Evolutionary conservation across 1,284 basidiomycete genomes (phyloP), one percentile per base, ranked within the genome.

Genomic region (Ustilago tritici): DNA sequence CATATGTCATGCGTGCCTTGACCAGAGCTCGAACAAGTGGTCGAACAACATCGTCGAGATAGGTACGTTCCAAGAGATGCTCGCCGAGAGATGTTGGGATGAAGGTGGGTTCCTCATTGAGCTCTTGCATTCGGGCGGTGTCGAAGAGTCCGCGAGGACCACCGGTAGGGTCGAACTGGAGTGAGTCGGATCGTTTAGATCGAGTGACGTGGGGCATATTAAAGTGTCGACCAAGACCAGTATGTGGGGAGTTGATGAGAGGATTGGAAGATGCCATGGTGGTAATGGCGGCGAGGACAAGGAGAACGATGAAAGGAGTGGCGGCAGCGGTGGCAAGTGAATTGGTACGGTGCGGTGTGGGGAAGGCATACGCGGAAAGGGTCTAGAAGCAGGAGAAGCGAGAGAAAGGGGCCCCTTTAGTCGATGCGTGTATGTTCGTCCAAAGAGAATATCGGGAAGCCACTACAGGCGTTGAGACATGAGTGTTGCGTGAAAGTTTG

Each of bases 21-120:
- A 78, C 71, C 36, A 78, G 43, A 2, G 76, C 71, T n/a, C 76
- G 66, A n/a, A 78, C 76, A 2, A 78, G 56, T 7, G 76, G 76
- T 0, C 71, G 66, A 17, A 78, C 76, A 40, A 78, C 76, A 60
- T 78, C 76, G 12, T 78, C 76, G 19, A 78, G 67, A 50, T 78
- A 78, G 35, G 71, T 78, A n/a, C 71, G 70, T 40, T 78, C 76
- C 17, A 78, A 38, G 31, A 78, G 64, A 56, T 70, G 70, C 49
- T 78, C 76, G 56, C 67, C 66, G 17, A 78, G 53, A 23, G 76
- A 70, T 17, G 76, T 70, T 7, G 76, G 76, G 23, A 74, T 64
- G 23, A 72, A 78, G 8, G 70, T 67, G 28, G 59, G 15, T 32
- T 72, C 71, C 8, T 77, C 75, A 56, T 5, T 46, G 40, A 59